Conservation (phyloP, 2,329 filamentous ascomycete genomes). For the Pseudocercospora crystallina region DNA sequence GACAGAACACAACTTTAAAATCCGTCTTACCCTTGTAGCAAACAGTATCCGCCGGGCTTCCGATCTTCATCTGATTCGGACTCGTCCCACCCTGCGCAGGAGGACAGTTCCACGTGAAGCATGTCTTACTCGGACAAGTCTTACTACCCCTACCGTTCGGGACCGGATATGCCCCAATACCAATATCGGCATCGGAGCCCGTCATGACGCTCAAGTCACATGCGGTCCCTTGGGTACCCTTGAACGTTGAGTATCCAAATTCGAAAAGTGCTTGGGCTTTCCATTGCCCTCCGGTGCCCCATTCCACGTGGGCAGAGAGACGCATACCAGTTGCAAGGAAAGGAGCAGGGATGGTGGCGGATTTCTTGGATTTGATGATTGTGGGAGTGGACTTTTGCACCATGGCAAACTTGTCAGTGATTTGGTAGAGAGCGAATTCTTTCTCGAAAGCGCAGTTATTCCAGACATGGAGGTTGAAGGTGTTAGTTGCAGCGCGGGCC, state of each 20-base stretch:
- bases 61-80: conserved; percentile 24
- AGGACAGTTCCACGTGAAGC: conserved; percentile 26
- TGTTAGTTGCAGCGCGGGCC: conserved; percentile 3
- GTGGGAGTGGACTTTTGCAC: conserved; percentile 21
- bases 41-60: conserved; percentile 33
- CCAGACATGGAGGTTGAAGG: conserved; percentile 29
- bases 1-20: conserved; percentile 32
- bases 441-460: conserved; percentile 31
- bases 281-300: conserved; percentile 29
- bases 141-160: conserved; percentile 22
- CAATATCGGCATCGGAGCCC: conserved; percentile 27
- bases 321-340: conserved; percentile 31
- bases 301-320: conserved; percentile 30
- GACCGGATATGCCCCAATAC: conserved; percentile 25
- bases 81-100: conserved; percentile 29
- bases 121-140: conserved; percentile 27
- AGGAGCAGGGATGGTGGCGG: conserved; percentile 21
- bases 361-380: conserved; percentile 19
- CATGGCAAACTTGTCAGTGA: conserved; percentile 27
- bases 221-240: conserved; percentile 25
- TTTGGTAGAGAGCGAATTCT: conserved; percentile 30
- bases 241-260: conserved; percentile 29
- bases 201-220: conserved; percentile 31
- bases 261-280: conserved; percentile 30
- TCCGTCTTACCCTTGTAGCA: conserved; percentile 32